A percentile compares a stretch with the other conserved stretches of the same genome.
phyloP scores from a whole-genome alignment of 305 asterid genomes.

The Solanum hybrid region DNA sequence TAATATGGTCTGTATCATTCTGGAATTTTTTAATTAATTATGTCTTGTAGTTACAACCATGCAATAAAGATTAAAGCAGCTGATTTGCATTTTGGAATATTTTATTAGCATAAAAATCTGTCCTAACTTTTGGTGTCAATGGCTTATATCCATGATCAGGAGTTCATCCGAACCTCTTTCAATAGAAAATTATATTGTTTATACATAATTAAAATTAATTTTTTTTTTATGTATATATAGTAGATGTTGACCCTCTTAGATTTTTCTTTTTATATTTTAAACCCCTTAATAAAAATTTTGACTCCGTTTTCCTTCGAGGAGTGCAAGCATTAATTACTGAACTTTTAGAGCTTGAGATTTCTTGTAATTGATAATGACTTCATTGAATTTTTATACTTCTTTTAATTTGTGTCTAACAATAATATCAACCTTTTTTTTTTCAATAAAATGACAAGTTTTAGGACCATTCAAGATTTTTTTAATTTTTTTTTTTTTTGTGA shows the following conservation, averaged over 20 bases:
- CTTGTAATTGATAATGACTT: conserved; percentile 14
- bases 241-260: not conserved
- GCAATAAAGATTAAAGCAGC: not conserved
- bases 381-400: not conserved
- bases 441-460: conserved; percentile 28
- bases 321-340: not conserved
- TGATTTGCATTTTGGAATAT: not conserved
- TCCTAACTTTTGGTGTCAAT: conserved; percentile 9
- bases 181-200: too few species aligned
- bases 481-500: not conserved
- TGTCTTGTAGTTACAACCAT: conserved; percentile 1
- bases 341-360: conserved; percentile 9
- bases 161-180: not conserved
- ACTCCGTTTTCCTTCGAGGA: not conserved
- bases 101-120: not conserved
- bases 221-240: too few species aligned
- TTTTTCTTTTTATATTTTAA: too few species aligned
- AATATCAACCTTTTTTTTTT: conserved; percentile 15
- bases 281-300: too few species aligned
- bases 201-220: too few species aligned
- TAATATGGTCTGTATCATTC: not conserved
- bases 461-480: conserved; percentile 30
- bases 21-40: not conserved
- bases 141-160: not conserved
- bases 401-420: conserved; percentile 18